Evolutionary conservation across 2,329 filamentous ascomycete species (phyloP), one percentile per base, ranked within the genome.

Genomic region (Emmonsiellopsis sp.): DNA sequence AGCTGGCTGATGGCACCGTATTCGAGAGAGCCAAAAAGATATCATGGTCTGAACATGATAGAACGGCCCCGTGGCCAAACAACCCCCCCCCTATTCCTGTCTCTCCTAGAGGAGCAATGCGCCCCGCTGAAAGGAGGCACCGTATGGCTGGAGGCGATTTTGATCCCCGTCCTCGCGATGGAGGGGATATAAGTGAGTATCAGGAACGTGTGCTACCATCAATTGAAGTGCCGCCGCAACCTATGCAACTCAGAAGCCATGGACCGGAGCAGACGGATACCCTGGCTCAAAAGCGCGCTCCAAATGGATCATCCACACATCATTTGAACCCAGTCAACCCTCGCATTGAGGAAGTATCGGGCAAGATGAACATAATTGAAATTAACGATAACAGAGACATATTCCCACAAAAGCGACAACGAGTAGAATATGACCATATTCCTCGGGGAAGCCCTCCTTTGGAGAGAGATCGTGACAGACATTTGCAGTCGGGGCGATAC

Each of bases 161-260:
- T 5, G 13, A 52, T 30, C 7, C 32, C n/a, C 38, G 11, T 16
- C 11, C 49, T 10, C 49, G 26, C 16, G 31, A 41, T 45, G 41
- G 50, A 38, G 32, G 31, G 41, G 32, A 44, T 50, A n/a, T 59
- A 48, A 40, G 47, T 57, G 43, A 61, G 59, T 50, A 56, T 58
- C 38, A 66, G 65, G 61, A 64, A 37, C 38, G 58, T 44, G 62
- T 64, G 46, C 55, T 71, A 11, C 69, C 67, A 13, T 71, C 69
- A 35, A 70, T 72, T 58, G 70, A 72, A 55, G 50, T 34, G 40
- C 47, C 49, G 8, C 60, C 62, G 40, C 54, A 59, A 49, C 51
- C 62, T 38, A 30, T 51, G 49, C 61, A 65, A 41, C 60, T 52
- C 54, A 63, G 62, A 54, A 58, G 56, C 11, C 55, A 58, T 50